A percentile compares a stretch with the other conserved stretches of the same genome.
Conservation (phyloP, 2,329 filamentous ascomycete genomes). For the Domatiomyces globalis region DNA sequence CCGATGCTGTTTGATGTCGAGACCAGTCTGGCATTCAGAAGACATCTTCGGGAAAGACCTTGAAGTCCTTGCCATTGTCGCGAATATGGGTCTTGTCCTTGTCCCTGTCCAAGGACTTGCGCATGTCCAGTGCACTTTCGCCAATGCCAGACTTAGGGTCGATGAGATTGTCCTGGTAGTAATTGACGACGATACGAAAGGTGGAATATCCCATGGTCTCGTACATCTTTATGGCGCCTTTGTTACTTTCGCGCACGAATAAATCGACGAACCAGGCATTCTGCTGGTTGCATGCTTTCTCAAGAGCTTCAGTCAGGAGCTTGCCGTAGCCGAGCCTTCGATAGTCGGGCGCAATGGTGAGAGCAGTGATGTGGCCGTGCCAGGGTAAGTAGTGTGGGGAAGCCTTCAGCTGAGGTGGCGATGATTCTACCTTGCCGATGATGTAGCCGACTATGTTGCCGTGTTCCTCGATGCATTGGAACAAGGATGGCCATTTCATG, state of each 20-base stretch:
- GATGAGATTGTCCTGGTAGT: slow-evolving; percentile 66
- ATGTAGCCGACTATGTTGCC: slow-evolving; percentile 95
- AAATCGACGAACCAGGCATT: slow-evolving; percentile 91
- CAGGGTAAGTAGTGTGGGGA: slow-evolving; percentile 94
- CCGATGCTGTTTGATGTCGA: background rate
- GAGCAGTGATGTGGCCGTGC: slow-evolving; percentile 93
- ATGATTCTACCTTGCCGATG: slow-evolving; percentile 77
- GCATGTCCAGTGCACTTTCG: slow-evolving; percentile 95
- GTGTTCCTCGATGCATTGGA: slow-evolving; percentile 78
- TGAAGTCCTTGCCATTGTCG: slow-evolving; percentile 62
- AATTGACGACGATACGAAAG: slow-evolving; percentile 74
- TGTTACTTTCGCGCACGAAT: slow-evolving; percentile 81
- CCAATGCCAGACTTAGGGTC: slow-evolving; percentile 42
- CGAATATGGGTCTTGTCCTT: slow-evolving; percentile 60
- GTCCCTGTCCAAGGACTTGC: slow-evolving; percentile 77
- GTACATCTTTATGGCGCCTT: slow-evolving; percentile 77
- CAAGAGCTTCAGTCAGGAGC: slow-evolving; percentile 65
- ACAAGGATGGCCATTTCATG: slow-evolving; percentile 87
- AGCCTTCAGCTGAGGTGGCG: slow-evolving; percentile 52
- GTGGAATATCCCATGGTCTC: slow-evolving; percentile 83
- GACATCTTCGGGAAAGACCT: slow-evolving; percentile 71
- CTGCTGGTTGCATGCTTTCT: slow-evolving; percentile 65
- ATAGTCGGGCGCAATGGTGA: slow-evolving; percentile 79
- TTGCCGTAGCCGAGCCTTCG: slow-evolving; percentile 77
- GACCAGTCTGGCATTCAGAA: slow-evolving; percentile 27